Conservation (phyloP, 371 early-diverging fungal genomes). For the Lichtheimia hyalospora region DNA sequence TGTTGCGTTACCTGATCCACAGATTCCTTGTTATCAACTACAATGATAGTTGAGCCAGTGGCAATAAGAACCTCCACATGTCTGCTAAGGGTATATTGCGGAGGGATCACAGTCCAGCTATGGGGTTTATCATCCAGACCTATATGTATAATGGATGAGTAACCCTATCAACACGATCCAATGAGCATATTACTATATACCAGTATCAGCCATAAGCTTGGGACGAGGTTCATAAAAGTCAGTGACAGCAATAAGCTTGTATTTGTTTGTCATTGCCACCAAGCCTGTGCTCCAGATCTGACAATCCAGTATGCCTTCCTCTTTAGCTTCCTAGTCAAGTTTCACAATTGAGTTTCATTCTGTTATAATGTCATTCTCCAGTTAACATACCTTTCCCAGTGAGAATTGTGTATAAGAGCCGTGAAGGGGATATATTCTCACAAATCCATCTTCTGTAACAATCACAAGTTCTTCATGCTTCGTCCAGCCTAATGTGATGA, state of each 20-base stretch:
- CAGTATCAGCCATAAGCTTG: constrained; percentile 73
- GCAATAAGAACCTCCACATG: constrained; percentile 90
- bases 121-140: constrained; percentile 69
- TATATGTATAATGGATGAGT: constrained; percentile 8
- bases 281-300: constrained; percentile 87
- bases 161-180: too few species aligned
- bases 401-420: constrained; percentile 83
- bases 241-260: constrained; percentile 77
- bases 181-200: constrained; percentile 21
- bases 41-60: constrained; percentile 72
- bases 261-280: constrained; percentile 85
- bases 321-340: constrained; percentile 71
- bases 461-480: constrained; percentile 83
- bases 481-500: constrained; percentile 92
- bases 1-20: constrained; percentile 74
- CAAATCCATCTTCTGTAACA: constrained; percentile 88
- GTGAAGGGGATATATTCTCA: constrained; percentile 78
- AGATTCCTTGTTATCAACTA: constrained; percentile 77
- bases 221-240: constrained; percentile 88
- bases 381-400: constrained; percentile 66
- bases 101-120: constrained; percentile 90
- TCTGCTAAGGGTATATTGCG: constrained; percentile 82
- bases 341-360: not conserved
- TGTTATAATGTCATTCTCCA: not conserved
- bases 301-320: constrained; percentile 78